Base-by-base conservation (phyloP, 2,329 filamentous ascomycete genomes). In the Fusarium sarcochroum region DNA sequence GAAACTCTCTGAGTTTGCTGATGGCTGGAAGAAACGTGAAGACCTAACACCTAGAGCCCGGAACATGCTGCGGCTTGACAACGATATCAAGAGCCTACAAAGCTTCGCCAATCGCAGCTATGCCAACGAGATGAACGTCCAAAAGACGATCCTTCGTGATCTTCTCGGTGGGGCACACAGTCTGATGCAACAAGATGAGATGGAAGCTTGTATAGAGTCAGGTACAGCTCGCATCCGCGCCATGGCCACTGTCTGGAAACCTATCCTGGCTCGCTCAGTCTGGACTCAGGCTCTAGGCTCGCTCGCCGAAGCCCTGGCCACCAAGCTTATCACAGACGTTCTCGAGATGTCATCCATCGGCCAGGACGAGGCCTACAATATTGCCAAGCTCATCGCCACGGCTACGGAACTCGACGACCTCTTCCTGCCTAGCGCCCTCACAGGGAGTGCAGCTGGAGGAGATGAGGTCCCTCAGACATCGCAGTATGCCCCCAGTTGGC, bases 221-320 rank as follows among this genome's bases (percentile, higher is more conserved):
- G 87, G 87, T 14, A 82, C 85, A 7, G 74, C 78, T 4, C 85
- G 86, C 42, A 83, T 90, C 45, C 84, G 85, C 38, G 78, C 82
- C 27, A 81, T 88, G 74, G 87, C 87, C 2, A 77, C 79, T 4
- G 80, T 83, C 4, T 91, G 89, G 89, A 83, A 87, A 44, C 74
- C 76, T 27, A 87, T 91, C 46, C 80, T 91, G 17, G 81, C 87
- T 5, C 83, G 84, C 27, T 90, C 88, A 4, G 87, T 87, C 7
- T 90, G 88, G 87, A 84, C 84, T 21, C 89, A 90, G 68, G 88
- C 88, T 1, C 80, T 89, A 9, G 89, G 89, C 6, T 86, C 87
- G 1, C 80, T 91, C 3, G 84, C 84, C 2, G 88, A 90, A 61
- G 82, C 86, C 2, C 78, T 90, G 37, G 85, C 88, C 7, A 77